These are phyloP conservation scores for Yamadazyma nakazawae DNA, from an alignment of 805 yeast genomes.

Conservation along the genomic window DNA sequence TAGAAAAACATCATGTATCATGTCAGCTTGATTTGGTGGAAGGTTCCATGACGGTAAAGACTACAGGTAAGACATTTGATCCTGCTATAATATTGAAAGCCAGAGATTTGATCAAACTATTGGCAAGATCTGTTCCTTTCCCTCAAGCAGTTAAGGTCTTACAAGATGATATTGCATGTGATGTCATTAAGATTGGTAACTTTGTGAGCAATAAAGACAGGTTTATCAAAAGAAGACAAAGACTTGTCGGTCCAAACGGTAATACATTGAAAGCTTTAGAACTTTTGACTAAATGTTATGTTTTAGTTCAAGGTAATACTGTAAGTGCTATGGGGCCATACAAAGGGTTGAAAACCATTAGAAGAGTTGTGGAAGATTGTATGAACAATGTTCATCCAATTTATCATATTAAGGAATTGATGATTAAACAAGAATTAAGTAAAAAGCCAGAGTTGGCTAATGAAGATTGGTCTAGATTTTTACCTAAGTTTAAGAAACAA, in stretches of 20 bases:
- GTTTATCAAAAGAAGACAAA: conserved; percentile 91
- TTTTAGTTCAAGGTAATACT: conserved; percentile 95
- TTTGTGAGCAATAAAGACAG: conserved; percentile 87
- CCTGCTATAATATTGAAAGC: conserved; percentile 94
- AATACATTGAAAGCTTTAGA: conserved; percentile 95
- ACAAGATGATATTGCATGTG: conserved; percentile 92
- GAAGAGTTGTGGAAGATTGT: conserved; percentile 96
- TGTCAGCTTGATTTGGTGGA: conserved; percentile 88
- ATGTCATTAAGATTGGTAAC: conserved; percentile 91
- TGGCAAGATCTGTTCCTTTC: conserved; percentile 94
- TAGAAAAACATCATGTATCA: conserved; percentile 71
- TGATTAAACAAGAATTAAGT: conserved; percentile 94
- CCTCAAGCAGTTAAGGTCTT: conserved; percentile 93
- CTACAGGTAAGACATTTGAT: conserved; percentile 92
- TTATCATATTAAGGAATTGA: conserved; percentile 92
- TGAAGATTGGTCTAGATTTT: conserved; percentile 95
- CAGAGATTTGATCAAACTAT: conserved; percentile 85
- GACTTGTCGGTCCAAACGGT: conserved; percentile 95
- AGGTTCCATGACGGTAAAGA: conserved; percentile 95
- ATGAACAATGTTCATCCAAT: conserved; percentile 98
- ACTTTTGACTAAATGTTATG: conserved; percentile 90
- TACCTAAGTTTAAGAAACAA: conserved; percentile 95
- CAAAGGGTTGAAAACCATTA: conserved; percentile 85
- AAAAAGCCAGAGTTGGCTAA: conserved; percentile 92
- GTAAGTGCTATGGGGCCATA: conserved; percentile 96